Conservation (phyloP, 441 rosid species). For the Brassica hybrid region DNA sequence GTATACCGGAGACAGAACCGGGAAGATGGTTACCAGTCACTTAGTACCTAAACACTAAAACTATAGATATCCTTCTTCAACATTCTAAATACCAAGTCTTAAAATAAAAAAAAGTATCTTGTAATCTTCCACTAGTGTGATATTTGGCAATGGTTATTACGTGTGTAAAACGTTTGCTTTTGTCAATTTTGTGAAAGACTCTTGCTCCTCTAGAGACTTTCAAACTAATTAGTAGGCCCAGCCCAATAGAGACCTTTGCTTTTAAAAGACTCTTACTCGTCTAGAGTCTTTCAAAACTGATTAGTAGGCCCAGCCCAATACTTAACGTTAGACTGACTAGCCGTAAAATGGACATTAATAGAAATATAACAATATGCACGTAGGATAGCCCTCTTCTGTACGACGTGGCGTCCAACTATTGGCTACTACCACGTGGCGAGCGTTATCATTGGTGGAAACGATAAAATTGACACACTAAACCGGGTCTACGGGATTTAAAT, state of each 20-base stretch:
- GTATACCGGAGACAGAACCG: conserved; percentile 38
- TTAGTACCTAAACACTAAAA: not conserved
- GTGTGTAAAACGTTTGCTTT: not conserved
- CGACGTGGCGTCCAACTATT: conserved; percentile 49
- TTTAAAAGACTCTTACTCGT: no score
- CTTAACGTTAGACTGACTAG: not conserved
- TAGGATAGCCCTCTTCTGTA: conserved; percentile 1
- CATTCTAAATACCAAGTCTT: not conserved
- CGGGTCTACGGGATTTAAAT: conserved; percentile 44
- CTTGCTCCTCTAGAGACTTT: not conserved
- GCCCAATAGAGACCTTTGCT: conserved; percentile 11
- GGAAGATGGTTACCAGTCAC: conserved; percentile 53
- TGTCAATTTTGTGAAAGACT: not conserved
- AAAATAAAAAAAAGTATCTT: not conserved
- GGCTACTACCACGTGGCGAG: conserved; percentile 51
- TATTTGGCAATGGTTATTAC: not conserved
- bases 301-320: conserved; percentile 33
- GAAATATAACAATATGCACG: conserved; percentile 30
- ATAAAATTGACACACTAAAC: conserved; percentile 33
- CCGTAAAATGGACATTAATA: conserved; percentile 11
- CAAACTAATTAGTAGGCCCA: conserved; percentile 13
- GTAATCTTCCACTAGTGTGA: not conserved
- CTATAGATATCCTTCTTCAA: not conserved
- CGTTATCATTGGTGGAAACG: conserved; percentile 63
- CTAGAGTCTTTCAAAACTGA: not conserved